Evolutionary conservation across 164 flowering plant species (phyloP).

Genomic region (Macadamia tetraphylla): DNA sequence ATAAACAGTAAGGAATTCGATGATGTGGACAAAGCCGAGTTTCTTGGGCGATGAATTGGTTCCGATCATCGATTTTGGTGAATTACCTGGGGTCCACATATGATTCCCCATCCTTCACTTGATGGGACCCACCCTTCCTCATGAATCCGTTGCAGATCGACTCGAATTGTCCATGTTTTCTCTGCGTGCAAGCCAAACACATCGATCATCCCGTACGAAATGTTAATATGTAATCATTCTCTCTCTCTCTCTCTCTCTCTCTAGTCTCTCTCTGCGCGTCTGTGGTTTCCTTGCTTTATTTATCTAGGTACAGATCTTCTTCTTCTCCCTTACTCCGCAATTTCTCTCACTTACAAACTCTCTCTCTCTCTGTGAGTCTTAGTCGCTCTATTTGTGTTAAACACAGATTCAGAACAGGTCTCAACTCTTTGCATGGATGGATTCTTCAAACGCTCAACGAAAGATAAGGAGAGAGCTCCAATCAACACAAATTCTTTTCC

Average conservation of each 20-base stretch:
- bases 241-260: not conserved
- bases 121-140: too few relatives aligned
- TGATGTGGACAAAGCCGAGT: too few relatives aligned
- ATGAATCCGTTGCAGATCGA: not conserved
- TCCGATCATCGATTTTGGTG: too few relatives aligned
- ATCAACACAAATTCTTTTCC: not conserved
- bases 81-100: too few relatives aligned
- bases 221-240: slow-evolving; percentile 12
- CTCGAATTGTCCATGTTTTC: slow-evolving; percentile 1
- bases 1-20: too few relatives aligned
- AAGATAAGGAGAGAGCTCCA: slow-evolving; percentile 3
- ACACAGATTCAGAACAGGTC: not conserved
- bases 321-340: not conserved
- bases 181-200: slow-evolving; percentile 49
- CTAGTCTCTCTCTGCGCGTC: not conserved
- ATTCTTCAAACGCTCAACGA: not conserved
- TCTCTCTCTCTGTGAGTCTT: not conserved
- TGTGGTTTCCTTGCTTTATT: not conserved
- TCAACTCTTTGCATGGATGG: not conserved
- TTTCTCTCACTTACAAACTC: too few relatives aligned
- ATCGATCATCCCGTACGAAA: slow-evolving; percentile 28
- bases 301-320: not conserved
- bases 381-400: too few relatives aligned
- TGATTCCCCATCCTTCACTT: too few relatives aligned
- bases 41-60: too few relatives aligned